Evolutionary conservation across 116 monocot species (phyloP).

Genomic region (Dioscorea cayenensis): DNA sequence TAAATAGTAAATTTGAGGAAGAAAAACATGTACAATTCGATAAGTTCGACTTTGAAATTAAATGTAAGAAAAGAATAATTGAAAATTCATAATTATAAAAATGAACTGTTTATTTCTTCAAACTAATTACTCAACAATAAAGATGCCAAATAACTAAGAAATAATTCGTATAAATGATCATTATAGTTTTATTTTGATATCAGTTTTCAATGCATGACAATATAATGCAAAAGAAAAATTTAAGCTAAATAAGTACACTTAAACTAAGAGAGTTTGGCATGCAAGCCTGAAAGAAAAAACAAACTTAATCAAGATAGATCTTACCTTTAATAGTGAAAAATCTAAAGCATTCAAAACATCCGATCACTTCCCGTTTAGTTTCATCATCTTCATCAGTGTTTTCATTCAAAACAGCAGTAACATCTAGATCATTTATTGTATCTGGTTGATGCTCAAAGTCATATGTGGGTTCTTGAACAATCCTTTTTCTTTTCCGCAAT

Average conservation of each 20-base stretch:
- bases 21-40: background rate
- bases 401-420: slow-evolving; percentile 11
- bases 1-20: background rate
- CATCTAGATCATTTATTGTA: slow-evolving; percentile 15
- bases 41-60: no score
- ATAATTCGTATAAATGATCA: no score
- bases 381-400: slow-evolving; percentile 10
- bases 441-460: slow-evolving; percentile 34
- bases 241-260: no score
- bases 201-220: background rate
- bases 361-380: slow-evolving; percentile 39
- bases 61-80: no score
- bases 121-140: no score
- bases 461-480: slow-evolving; percentile 12
- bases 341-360: slow-evolving; percentile 82
- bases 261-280: background rate
- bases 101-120: no score
- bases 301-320: background rate
- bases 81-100: no score
- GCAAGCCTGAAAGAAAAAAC: background rate
- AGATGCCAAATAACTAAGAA: no score
- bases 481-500: slow-evolving; percentile 82
- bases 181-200: no score
- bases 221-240: background rate
- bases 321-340: slow-evolving; percentile 85